Evolutionary conservation across 805 yeast species (phyloP).

Genomic region (Sporopachydermia lactativora): DNA sequence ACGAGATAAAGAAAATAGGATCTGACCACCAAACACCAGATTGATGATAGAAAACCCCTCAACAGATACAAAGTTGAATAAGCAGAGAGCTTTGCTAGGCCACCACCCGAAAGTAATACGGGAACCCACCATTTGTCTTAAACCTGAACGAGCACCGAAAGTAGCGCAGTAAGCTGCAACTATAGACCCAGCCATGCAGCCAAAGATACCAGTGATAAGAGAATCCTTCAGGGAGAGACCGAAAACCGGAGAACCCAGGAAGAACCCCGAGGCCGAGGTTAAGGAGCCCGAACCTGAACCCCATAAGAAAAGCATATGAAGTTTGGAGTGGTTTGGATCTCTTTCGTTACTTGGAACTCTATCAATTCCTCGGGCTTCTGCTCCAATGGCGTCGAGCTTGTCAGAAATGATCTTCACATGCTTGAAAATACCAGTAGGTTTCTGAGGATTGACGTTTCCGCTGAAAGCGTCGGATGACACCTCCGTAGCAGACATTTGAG

Average conservation of each 20-base stretch:
- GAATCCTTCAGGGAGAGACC: slow-evolving; percentile 48
- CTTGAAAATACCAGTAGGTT: background rate
- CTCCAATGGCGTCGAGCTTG: slow-evolving; percentile 24
- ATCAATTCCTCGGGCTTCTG: slow-evolving; percentile 60
- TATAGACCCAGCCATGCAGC: slow-evolving; percentile 45
- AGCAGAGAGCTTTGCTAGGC: slow-evolving; percentile 54
- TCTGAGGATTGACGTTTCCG: too few species aligned
- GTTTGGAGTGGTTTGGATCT: slow-evolving; percentile 20
- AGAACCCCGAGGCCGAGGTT: slow-evolving; percentile 63
- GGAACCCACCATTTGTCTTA: slow-evolving; percentile 69
- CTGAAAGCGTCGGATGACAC: too few species aligned
- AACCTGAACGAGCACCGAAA: slow-evolving; percentile 77
- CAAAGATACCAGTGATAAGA: slow-evolving; percentile 39
- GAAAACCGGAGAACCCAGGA: slow-evolving; percentile 50
- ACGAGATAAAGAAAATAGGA: slow-evolving; percentile 42
- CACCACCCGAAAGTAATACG: slow-evolving; percentile 64
- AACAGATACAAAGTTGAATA: slow-evolving; percentile 53
- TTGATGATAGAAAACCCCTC: slow-evolving; percentile 72
- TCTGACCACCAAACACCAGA: slow-evolving; percentile 64
- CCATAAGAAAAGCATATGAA: slow-evolving; percentile 51
- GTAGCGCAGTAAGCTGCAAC: slow-evolving; percentile 63
- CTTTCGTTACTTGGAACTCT: slow-evolving; percentile 49
- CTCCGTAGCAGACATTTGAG: background rate
- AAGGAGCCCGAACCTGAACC: slow-evolving; percentile 64
- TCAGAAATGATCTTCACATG: background rate